phyloP scores from a whole-genome alignment of 257 asterid genomes.

The Solanum rostratum region DNA sequence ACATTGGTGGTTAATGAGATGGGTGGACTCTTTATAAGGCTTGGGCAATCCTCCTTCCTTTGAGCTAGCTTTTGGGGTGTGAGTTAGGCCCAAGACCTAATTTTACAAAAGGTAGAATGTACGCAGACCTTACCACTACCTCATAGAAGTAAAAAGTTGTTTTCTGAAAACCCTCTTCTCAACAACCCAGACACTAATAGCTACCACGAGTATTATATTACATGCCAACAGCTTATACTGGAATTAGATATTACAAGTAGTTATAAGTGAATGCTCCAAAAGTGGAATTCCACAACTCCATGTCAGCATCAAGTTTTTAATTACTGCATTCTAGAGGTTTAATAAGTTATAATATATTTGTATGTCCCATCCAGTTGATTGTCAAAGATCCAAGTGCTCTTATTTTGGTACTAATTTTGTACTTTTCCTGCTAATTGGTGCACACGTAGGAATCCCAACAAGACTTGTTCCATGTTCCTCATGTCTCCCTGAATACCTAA shows the following conservation, averaged over 20 bases:
- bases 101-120: no score
- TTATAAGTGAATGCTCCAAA: neutral
- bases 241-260: neutral
- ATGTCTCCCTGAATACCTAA: conserved; percentile 14
- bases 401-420: neutral
- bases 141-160: no score
- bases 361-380: neutral
- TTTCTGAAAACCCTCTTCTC: no score
- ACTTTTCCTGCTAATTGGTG: conserved; percentile 18
- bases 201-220: neutral
- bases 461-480: neutral
- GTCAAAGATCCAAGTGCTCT: neutral
- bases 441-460: conserved; percentile 44
- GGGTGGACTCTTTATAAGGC: no score
- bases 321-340: neutral
- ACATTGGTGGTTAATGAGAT: no score
- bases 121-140: no score
- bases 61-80: no score
- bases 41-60: no score
- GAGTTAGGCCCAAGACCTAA: no score
- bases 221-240: neutral
- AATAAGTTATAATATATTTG: neutral
- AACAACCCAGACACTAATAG: no score
- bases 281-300: conserved; percentile 13
- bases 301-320: neutral